Base-by-base conservation (phyloP, 2,329 filamentous ascomycete species). In the Trichoderma atrobrunneum region DNA sequence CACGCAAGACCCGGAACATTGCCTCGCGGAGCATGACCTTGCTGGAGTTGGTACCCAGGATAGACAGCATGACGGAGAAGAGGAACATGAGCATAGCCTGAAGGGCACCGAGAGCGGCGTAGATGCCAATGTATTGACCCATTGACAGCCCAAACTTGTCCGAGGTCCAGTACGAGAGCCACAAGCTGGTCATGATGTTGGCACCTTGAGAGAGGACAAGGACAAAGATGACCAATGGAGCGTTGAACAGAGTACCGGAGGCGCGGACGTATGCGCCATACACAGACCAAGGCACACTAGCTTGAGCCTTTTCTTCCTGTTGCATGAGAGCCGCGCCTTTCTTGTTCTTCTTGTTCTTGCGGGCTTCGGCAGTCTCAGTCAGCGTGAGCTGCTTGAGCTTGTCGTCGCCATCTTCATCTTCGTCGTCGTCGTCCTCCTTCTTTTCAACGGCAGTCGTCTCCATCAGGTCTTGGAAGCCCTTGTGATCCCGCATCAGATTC, bases 101-200 rank as follows among this genome's bases (percentile, higher is more conserved):
- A 0, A 84, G 76, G 0, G 86, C 87, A 72, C 93, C 94, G 0
- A 98, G 88, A 1, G 85, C 92, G 5, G 92, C 93, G 70, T 91
- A 91, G 14, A 88, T 82, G 73, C 90, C 90, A 76, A 94, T 93
- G 78, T 97, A 97, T 32, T 86, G 82, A 2, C 91, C 93, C 14
- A 85, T 88, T 0, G 87, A 85, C 72, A 92, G 88, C 8, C 86
- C 84, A 75, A 92, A 97, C 78, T 92, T 91, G 80, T 94, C 82
- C 1, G 92, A 93, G 0, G 93, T 97, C 95, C 95, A 98, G 84
- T 91, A 98, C 0, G 94, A 96, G 1, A 98, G 88, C 95, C 95
- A 98, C 70, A 98, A 83, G 78, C 92, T 95, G 14, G 94, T 97
- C 75, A 89, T 87, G 74, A 98, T 95, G 78, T 97, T 98, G 73